Base-by-base conservation (phyloP, 768 basidiomycete genomes). In the Amanita rubescens region DNA sequence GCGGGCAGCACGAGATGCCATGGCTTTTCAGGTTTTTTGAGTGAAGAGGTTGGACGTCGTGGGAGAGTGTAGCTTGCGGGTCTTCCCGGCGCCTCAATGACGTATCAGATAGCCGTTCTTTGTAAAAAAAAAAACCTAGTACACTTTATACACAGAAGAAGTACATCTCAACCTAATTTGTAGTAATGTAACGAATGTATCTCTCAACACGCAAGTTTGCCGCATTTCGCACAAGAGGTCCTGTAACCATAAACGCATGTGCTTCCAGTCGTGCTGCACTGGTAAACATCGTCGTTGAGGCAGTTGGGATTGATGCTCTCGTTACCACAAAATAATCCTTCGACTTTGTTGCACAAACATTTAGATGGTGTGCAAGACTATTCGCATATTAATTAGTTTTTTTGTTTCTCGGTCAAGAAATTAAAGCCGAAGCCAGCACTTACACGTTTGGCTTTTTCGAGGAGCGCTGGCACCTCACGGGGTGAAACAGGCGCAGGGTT, bases 241-340 rank as follows among this genome's bases (percentile, higher is more conserved):
- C 39, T 51, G 15, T 19, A 3, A 17, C 51, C 51, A 20, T 43
- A 53, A 19, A 34, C 20, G 19, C 51, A 53, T 22, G 51, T 45
- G 1, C 3, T 4, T 3, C 59, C 58, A 47, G 42, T 52, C 11
- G 25, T 22, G 45, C 49, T 56, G 52, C 61, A 62, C 48, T 60
- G 46, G 38, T 59, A 62, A 14, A 58, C 61, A 17, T 62, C 54
- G 5, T 55, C 59, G 50, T 54, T 56, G 35, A 46, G 25, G 45
- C 61, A 62, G 37, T 53, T 20, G 19, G 59, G 56, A 53, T 57
- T 59, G 53, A 61, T 56, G 4, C 24, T 51, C 33, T 55, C 44
- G 25, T 54, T 56, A 24, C 59, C 62, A 14, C 62, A 63, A 49
- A 60, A 60, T 20, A 49, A 30, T 4, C 62, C 62, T 30, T 44